Base-by-base conservation (phyloP, 192 early-diverging fungal genomes). In the Gigaspora rosea region DNA sequence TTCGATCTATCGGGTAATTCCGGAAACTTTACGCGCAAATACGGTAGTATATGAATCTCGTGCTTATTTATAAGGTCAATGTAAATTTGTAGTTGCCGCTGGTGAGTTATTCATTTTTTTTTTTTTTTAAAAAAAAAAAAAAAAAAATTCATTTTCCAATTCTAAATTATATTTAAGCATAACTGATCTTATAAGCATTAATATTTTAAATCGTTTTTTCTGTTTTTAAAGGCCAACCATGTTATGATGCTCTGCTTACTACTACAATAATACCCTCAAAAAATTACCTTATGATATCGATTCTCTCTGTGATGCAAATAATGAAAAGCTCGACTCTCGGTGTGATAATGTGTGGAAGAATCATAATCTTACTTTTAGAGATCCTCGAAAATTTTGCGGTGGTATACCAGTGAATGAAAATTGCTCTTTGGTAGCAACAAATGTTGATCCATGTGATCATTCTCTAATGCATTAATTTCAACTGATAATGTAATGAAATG, bases 321-420 rank as follows among this genome's bases (percentile, higher is more conserved):
- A 84, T 52, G 90, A 89, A 75, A 90, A 89, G 9, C 72, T 90
- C 13, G 90, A 87, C 56, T 89, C 89, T 10, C 83, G 82, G 0
- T 92, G 90, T 71, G 88, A 84, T 46, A 86, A 87, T 22, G 88
- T 87, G 13, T 90, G 89, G 89, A 85, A 86, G 33, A 79, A 87
- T 9, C 75, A 78, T 3, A 81, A 84, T 22, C 83, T 87, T 10
- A 87, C 85, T 68, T 71, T 79, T 33, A 80, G 82, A 32, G 77
- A 71, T 10, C 66, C 80, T 4, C 64, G 83, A 8, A 79, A 80
- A 4, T 92, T 89, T 79, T 92, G 90, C 63, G 80, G 80, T 20
- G 91, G 88, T 6, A 83, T 86, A 32, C 59, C 75, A 46, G 48
- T 75, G 18, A 68, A 78, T 2, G 59, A 79, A 6, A 78, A 84